Evolutionary conservation across 371 early-diverging fungal species (phyloP), one percentile per base, ranked within the genome.

Genomic region (Synchytrium microbalum): DNA sequence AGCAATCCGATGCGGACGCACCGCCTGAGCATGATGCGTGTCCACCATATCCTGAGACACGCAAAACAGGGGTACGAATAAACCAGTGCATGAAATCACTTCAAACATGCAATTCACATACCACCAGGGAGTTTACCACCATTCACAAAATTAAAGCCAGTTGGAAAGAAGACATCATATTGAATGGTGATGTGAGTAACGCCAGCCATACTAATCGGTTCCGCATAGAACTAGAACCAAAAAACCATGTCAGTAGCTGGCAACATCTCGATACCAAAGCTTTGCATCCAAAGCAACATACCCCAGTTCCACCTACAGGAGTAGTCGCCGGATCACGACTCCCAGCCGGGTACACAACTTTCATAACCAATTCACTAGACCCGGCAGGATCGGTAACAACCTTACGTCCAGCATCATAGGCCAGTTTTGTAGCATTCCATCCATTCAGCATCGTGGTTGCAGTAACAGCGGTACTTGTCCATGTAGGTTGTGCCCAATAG

Each of bases 81-180:
- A 27, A 14, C n/a, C 57, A 14, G n/a, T 8, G n/a, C 8, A 24
- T 23, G 27, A 57, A 26, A 27, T 24, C 13, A 57, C 16, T 13
- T 13, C 14, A 26, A 57, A 57, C 24, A 57, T 16, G 57, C 14
- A 51, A 51, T 13, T 13, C n/a, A 51, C n/a, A n/a, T 51, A 10
- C 82, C 66, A 23, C 86, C 86, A 29, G 86, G 86, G 13, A 85
- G 72, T 60, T 84, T 79, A 13, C 79, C 79, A 70, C 84, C 84
- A 67, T 77, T 73, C 10, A 79, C 79, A 69, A 81, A 84, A 24
- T 80, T 59, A 60, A 83, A 85, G 13, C 69, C 71, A 16, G 67
- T 65, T 24, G 79, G 78, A 63, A 82, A 83, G 46, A 63, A 82
- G n/a, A 83, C 76, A 32, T 76, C 64, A 62, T 79, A 84, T 62